These are phyloP conservation scores for Lathyrus aphaca DNA, from an alignment of 306 rosid species.

Conservation along the genomic window DNA sequence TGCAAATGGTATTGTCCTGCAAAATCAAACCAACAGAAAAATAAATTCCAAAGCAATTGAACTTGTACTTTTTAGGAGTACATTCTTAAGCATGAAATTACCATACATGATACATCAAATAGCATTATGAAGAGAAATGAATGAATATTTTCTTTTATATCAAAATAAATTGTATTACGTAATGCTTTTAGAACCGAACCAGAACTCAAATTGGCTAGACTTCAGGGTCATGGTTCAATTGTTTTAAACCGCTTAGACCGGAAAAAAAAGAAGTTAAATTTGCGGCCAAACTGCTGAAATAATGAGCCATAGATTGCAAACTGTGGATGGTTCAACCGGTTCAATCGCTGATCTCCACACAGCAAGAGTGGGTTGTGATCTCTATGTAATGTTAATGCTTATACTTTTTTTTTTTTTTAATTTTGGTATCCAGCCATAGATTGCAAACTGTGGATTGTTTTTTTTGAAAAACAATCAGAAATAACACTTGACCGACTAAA, in stretches of 20 bases:
- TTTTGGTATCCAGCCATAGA: too few relatives aligned
- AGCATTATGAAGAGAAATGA: conserved; percentile 2
- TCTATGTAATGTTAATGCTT: not conserved
- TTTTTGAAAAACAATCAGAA: too few relatives aligned
- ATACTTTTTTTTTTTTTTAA: not conserved
- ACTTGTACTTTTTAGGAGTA: not conserved
- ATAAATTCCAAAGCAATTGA: conserved; percentile 14
- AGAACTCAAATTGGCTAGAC: not conserved
- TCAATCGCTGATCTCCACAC: not conserved
- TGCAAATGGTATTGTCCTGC: conserved; percentile 90
- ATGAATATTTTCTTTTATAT: not conserved
- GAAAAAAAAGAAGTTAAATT: not conserved
- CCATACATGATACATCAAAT: not conserved
- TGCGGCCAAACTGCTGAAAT: not conserved
- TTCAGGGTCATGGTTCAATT: not conserved
- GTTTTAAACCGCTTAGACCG: not conserved
- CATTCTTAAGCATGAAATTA: not conserved
- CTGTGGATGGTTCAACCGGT: not conserved
- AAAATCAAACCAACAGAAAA: conserved; percentile 32
- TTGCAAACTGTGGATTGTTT: too few relatives aligned
- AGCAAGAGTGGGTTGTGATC: not conserved
- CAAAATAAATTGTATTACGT: not conserved
- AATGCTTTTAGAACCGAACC: not conserved
- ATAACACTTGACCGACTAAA: too few relatives aligned
- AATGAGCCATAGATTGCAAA: not conserved